Evolutionary conservation across 2,329 filamentous ascomycete species (phyloP), one percentile per base, ranked within the genome.

Genomic region (Aspergillus costaricaensis): DNA sequence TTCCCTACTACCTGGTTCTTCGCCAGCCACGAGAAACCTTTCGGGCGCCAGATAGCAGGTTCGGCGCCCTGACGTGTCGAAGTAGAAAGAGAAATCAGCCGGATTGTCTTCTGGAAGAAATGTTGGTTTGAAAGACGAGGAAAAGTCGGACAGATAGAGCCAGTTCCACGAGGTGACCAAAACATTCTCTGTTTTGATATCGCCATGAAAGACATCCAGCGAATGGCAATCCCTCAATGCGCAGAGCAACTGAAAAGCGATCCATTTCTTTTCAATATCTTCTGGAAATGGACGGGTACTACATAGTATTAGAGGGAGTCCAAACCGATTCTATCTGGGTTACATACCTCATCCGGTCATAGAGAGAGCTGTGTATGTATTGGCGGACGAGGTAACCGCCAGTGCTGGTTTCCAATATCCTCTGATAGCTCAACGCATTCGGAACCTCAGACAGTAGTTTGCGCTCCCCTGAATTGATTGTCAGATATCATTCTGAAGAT

Each of bases 101-200:
- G 95, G 95, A 70, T 99, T 98, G 71, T 99, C 93, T 75, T 97
- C 94, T 2, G 95, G 95, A 2, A 99, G 82, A 75, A 92, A 91
- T 5, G 93, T 91, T 10, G 93, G 95, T 73, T 99, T 99, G 80
- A 96, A 98, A 0, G 91, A 89, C 0, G 94, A 92, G 4, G 94
- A 96, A 75, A 98, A 99, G 76, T 99, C 95, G n/a, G 93, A 89
- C 39, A 99, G 84, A 74, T 98, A 99, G 2, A 99, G 84, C 95
- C 96, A 99, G 79, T 98, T 97, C 95, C 95, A 99, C 6, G 95
- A 98, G 0, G 95, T 99, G 54, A 99, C 94, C 51, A 99, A 82
- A 38, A 96, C 87, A 70, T 99, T 99, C 77, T 99, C 94, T 1
- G 94, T 95, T 81, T 99, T 99, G 81, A 99, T 98, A 72, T 99